Percentiles rank a stretch among this genome's conserved stretches.
Evolutionary conservation across 192 early-diverging fungal species (phyloP).

Genomic region (Jimgerdemannia flammicorona): DNA sequence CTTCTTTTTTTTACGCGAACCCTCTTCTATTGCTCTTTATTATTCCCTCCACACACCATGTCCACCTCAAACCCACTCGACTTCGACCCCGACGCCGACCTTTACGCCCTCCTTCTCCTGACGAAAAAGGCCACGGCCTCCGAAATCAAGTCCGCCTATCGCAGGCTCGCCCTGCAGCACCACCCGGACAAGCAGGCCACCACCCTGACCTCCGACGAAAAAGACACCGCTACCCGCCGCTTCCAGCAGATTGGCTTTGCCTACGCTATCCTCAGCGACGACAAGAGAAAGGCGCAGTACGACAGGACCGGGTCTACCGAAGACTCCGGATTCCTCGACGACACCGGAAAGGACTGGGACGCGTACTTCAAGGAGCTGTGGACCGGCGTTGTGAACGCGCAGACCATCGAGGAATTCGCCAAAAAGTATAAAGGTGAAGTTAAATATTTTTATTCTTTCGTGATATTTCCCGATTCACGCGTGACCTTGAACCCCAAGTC

Average conservation of each 20-base stretch:
- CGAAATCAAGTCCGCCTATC: conserved; percentile 89
- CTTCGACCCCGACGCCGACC: not conserved
- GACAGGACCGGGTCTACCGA: conserved; percentile 71
- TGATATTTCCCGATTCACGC: not conserved
- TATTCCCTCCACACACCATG: not conserved
- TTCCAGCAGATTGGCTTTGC: conserved; percentile 77
- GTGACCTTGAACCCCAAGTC: not conserved
- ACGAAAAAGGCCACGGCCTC: conserved; percentile 57
- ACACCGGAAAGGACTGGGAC: conserved; percentile 66
- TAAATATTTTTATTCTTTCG: conserved; percentile 8
- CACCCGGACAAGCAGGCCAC: conserved; percentile 76
- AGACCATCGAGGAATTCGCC: conserved; percentile 72
- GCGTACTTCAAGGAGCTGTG: conserved; percentile 80
- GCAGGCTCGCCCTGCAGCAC: conserved; percentile 85
- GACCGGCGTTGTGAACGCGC: conserved; percentile 63
- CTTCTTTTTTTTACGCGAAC: too few relatives aligned
- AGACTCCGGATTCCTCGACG: conserved; percentile 34
- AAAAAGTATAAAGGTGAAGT: conserved; percentile 60
- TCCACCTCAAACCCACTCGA: not conserved
- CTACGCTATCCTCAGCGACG: conserved; percentile 73
- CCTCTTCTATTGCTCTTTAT: too few relatives aligned
- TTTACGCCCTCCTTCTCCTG: conserved; percentile 79
- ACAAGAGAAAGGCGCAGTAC: conserved; percentile 57
- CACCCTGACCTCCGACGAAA: conserved; percentile 61
- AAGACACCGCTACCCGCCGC: conserved; percentile 50